phyloP scores from a whole-genome alignment of 768 basidiomycete species.

The Lactarius indigo region DNA sequence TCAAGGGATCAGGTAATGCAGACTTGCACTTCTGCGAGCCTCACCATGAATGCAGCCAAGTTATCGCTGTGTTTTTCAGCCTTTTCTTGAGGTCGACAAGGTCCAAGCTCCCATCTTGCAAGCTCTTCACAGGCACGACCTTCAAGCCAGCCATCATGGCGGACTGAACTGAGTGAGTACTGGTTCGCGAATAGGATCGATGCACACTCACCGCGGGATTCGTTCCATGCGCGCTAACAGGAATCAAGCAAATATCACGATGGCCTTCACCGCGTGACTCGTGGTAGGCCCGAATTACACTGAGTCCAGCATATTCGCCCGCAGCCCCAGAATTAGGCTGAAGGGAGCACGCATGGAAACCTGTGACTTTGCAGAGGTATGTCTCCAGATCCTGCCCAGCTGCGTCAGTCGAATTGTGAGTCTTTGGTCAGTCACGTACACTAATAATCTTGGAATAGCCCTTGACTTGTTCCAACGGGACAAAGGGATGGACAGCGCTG shows the following conservation, averaged over 20 bases:
- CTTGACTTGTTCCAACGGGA: slow-evolving; percentile 80
- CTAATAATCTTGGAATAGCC: slow-evolving; percentile 84
- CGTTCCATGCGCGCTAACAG: slow-evolving; percentile 95
- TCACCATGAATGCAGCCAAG: slow-evolving; percentile 93
- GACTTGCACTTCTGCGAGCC: background rate
- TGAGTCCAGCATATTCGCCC: slow-evolving; percentile 95
- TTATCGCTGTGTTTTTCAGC: slow-evolving; percentile 89
- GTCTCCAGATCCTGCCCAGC: slow-evolving; percentile 75
- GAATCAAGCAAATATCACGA: slow-evolving; percentile 90
- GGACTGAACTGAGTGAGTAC: slow-evolving; percentile 50
- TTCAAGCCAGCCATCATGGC: slow-evolving; percentile 97
- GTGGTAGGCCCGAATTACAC: slow-evolving; percentile 92
- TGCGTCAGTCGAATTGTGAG: slow-evolving; percentile 3
- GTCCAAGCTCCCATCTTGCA: slow-evolving; percentile 84
- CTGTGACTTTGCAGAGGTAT: slow-evolving; percentile 91
- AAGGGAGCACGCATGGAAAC: slow-evolving; percentile 94
- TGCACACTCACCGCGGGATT: slow-evolving; percentile 81
- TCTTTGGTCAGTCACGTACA: slow-evolving; percentile 36
- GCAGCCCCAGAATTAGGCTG: slow-evolving; percentile 99
- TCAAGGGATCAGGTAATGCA: slow-evolving; percentile 18
- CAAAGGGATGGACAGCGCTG: slow-evolving; percentile 88
- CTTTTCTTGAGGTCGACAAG: slow-evolving; percentile 79
- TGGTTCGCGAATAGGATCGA: background rate
- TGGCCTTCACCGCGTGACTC: slow-evolving; percentile 81
- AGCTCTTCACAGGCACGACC: slow-evolving; percentile 92